Evolutionary conservation across 2,329 filamentous ascomycete species (phyloP).

Genomic region (Monascus ruber): DNA sequence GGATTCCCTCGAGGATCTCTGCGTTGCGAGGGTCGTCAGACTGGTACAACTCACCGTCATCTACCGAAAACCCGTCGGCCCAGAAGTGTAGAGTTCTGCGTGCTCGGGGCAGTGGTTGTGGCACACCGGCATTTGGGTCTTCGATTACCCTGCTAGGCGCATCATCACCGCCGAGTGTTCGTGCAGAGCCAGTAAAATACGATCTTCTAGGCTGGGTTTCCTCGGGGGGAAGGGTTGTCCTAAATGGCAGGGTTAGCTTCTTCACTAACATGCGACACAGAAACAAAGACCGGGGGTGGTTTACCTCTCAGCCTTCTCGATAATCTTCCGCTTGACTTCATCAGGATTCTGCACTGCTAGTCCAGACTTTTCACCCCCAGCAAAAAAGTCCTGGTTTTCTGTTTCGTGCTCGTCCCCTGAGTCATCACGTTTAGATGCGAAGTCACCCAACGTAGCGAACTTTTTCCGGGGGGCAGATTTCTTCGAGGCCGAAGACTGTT

Average conservation of each 20-base stretch:
- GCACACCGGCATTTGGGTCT: slow-evolving; percentile 35
- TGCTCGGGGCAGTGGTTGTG: slow-evolving; percentile 39
- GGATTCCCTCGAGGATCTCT: slow-evolving; percentile 51
- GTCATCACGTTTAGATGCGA: slow-evolving; percentile 24
- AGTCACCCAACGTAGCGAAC: slow-evolving; percentile 38
- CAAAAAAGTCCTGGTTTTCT: slow-evolving; percentile 47
- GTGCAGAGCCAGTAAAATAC: slow-evolving; percentile 50
- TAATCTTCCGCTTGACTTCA: slow-evolving; percentile 40
- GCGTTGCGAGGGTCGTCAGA: slow-evolving; percentile 54
- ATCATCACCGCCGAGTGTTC: slow-evolving; percentile 56
- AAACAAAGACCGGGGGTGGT: background rate
- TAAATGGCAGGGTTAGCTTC: slow-evolving; percentile 5
- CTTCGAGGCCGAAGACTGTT: slow-evolving; percentile 17
- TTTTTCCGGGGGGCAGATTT: slow-evolving; percentile 29
- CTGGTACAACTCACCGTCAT: slow-evolving; percentile 52
- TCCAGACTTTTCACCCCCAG: slow-evolving; percentile 58
- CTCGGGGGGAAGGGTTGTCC: slow-evolving; percentile 26
- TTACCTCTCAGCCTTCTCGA: slow-evolving; percentile 35
- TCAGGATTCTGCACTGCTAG: slow-evolving; percentile 55
- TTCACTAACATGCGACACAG: background rate
- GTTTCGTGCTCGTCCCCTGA: slow-evolving; percentile 42
- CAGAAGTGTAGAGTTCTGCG: slow-evolving; percentile 52
- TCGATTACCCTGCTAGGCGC: slow-evolving; percentile 47
- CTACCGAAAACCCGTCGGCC: slow-evolving; percentile 55
- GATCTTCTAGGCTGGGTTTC: slow-evolving; percentile 32